Evolutionary conservation across 352 stramenopile genomes (phyloP), one percentile per base, ranked within the genome.

Genomic region (Lagenidium giganteum): DNA sequence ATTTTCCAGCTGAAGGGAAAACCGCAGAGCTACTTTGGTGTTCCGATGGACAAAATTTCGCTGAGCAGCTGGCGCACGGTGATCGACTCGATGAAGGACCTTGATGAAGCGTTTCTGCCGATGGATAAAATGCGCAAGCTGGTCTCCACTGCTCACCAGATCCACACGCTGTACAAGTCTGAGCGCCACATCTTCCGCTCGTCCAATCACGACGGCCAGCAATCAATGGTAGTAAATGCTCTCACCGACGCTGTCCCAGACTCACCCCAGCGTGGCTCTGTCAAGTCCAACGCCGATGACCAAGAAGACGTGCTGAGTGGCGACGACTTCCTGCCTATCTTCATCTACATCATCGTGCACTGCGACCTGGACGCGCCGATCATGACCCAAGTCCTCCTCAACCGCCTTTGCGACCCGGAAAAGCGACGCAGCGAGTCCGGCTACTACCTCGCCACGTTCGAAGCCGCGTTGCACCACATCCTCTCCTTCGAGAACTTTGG

Each of bases 281-380:
- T 23, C 21, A 43, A 23, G 29, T 27, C 27, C 29, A 51, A 69
- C 28, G 52, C 36, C 30, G 44, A 55, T 31, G 54, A 57, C 39
- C 25, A 85, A 23, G 73, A 87, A 18, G 74, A 89, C 41, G 73
- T 88, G 40, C 62, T 93, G 28, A 91, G 77, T 37, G 81, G 78
- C 26, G 81, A 91, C 61, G 79, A 91, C 55, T 90, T 93, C 47
- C 51, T 93, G 55, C 78, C 78, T 33, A 91, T 93, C 58, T 90
- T 93, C 68, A 86, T 93, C 64, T 91, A 91, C 64, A 78, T 93
- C 51, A 85, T 93, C 53, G 78, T 93, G 26, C 78, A 91, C 56
- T 85, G 71, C 49, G 66, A 88, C 17, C 55, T 93, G 25, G 60
- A 70, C 30, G 54, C 78, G 22, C 81, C 81, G 2, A 87, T 93